Conservation (phyloP, 176 grass and related monocot genomes). For the Poa pratensis region DNA sequence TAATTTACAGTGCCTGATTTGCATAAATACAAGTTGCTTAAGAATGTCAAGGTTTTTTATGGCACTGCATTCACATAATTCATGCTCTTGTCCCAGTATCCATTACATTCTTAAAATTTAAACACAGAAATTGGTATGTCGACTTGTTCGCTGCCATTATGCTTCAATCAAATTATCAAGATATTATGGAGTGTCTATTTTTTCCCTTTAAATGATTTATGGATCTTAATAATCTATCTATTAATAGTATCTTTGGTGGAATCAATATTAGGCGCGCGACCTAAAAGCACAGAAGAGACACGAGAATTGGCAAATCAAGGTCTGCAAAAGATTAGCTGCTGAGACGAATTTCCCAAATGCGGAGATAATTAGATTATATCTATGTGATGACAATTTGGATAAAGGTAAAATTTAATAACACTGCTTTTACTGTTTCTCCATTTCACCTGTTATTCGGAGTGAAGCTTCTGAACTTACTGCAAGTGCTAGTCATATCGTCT, state of each 20-base stretch:
- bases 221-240: background rate
- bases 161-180: conserved; percentile 11
- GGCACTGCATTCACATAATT: background rate
- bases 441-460: background rate
- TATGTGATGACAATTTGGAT: conserved; percentile 65
- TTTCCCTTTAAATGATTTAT: conserved; percentile 31
- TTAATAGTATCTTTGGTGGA: conserved; percentile 36
- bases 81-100: background rate
- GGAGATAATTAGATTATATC: conserved; percentile 88
- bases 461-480: background rate
- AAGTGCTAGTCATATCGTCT: background rate
- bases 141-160: conserved; percentile 6
- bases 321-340: conserved; percentile 77
- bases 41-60: background rate
- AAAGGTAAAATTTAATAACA: conserved; percentile 44
- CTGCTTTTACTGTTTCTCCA: conserved; percentile 1
- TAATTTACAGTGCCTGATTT: conserved; percentile 18
- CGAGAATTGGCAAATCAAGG: conserved; percentile 90
- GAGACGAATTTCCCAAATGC: conserved; percentile 85
- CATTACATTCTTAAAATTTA: background rate
- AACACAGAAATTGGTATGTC: background rate
- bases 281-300: conserved; percentile 64
- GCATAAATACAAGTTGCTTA: background rate
- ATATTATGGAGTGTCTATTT: conserved; percentile 17
- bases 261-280: conserved; percentile 57